Conservation (phyloP, 2,329 filamentous ascomycete species). For the Ascocoryne sarcoides region DNA sequence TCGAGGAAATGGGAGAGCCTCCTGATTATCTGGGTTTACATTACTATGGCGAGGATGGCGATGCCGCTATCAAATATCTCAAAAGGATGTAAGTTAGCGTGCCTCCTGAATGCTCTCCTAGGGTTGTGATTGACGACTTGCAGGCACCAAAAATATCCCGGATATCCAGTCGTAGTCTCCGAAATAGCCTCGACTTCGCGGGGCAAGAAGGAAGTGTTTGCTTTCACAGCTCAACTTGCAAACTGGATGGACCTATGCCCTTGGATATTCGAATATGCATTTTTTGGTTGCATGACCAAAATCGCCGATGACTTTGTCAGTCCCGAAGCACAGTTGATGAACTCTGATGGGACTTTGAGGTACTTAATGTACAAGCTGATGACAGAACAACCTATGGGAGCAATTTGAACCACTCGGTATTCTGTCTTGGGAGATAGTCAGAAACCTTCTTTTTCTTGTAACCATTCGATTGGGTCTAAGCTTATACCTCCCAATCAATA, state of each 20-base stretch:
- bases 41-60: constrained; percentile 33
- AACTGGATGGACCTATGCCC: constrained; percentile 36
- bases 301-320: constrained; percentile 37
- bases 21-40: constrained; percentile 37
- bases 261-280: constrained; percentile 36
- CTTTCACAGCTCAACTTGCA: constrained; percentile 32
- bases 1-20: constrained; percentile 24
- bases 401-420: too few relatives aligned
- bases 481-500: too few relatives aligned
- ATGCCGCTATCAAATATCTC: constrained; percentile 31
- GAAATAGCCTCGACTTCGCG: constrained; percentile 36
- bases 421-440: too few relatives aligned
- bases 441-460: too few relatives aligned
- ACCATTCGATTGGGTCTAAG: too few relatives aligned
- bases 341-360: constrained; percentile 33
- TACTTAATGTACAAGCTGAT: too few relatives aligned
- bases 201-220: constrained; percentile 29
- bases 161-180: constrained; percentile 31
- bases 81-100: constrained; percentile 26
- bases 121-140: not conserved
- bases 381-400: too few relatives aligned
- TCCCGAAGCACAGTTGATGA: constrained; percentile 38
- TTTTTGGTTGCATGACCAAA: constrained; percentile 36
- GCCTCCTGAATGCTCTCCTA: not conserved
- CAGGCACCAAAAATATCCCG: constrained; percentile 27